phyloP scores from a whole-genome alignment of 2,329 filamentous ascomycete genomes.

The Chaetomium sp. region DNA sequence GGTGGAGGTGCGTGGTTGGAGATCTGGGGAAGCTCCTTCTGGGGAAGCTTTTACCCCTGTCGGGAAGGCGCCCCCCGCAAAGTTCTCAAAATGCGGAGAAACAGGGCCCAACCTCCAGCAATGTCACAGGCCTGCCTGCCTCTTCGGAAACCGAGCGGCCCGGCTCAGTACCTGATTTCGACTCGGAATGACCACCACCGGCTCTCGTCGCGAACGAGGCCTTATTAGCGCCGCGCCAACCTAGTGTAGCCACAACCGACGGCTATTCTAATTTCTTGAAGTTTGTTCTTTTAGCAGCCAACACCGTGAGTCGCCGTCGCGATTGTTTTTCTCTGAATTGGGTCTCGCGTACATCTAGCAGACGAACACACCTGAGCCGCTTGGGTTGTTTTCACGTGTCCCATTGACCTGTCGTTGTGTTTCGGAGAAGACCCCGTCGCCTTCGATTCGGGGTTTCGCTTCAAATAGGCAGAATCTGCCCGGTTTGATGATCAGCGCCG shows the following conservation, averaged over 20 bases:
- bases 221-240: no score
- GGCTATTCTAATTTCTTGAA: no score
- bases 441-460: neutral
- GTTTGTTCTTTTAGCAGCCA: no score
- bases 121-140: neutral
- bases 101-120: neutral
- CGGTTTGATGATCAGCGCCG: neutral
- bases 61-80: conserved; percentile 3
- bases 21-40: conserved; percentile 19
- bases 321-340: no score
- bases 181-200: conserved; percentile 1
- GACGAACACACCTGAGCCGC: no score
- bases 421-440: no score
- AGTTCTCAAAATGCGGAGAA: conserved; percentile 9
- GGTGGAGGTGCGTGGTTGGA: conserved; percentile 12
- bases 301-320: no score
- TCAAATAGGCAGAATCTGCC: conserved; percentile 6
- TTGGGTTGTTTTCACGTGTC: no score
- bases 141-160: neutral
- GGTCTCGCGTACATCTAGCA: no score
- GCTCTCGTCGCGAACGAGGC: neutral
- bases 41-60: neutral
- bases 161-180: neutral
- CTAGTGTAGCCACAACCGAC: no score
- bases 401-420: no score